Evolutionary conservation across 305 asterid genomes (phyloP).

Genomic region (Withania somnifera): DNA sequence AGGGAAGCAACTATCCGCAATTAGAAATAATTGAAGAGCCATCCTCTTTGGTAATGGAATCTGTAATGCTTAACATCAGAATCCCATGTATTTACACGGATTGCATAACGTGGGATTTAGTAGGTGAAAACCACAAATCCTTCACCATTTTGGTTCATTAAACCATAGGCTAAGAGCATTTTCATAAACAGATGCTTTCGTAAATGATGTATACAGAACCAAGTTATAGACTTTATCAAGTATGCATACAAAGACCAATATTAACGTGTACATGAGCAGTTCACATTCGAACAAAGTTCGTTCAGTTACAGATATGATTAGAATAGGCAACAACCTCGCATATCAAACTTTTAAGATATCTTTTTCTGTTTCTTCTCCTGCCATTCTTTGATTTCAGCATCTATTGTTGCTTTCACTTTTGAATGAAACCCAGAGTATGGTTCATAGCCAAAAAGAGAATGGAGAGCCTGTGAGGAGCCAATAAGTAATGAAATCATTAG

Average conservation of each 20-base stretch:
- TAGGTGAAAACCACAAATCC: neutral
- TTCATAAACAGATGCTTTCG: neutral
- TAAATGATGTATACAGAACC: neutral
- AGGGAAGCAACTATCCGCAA: neutral
- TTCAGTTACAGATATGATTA: neutral
- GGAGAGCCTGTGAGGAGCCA: constrained; percentile 39
- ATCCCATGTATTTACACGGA: neutral
- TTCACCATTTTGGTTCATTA: neutral
- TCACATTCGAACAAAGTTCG: neutral
- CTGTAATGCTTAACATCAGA: neutral
- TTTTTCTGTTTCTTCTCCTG: constrained; percentile 57
- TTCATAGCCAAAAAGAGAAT: constrained; percentile 53
- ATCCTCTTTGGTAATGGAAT: neutral
- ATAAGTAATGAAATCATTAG: neutral
- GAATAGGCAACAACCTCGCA: neutral
- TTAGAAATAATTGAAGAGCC: neutral
- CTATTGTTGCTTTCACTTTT: constrained; percentile 45
- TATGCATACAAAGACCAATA: neutral
- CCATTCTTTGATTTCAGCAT: constrained; percentile 56
- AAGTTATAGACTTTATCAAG: neutral
- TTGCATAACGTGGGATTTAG: neutral
- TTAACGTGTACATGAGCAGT: neutral
- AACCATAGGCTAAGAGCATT: neutral
- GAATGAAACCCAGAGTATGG: constrained; percentile 76
- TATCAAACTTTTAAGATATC: constrained; percentile 15